These are phyloP conservation scores for Fraxinus xanthoxyloides DNA, from an alignment of 305 asterid species.

Conservation along the genomic window DNA sequence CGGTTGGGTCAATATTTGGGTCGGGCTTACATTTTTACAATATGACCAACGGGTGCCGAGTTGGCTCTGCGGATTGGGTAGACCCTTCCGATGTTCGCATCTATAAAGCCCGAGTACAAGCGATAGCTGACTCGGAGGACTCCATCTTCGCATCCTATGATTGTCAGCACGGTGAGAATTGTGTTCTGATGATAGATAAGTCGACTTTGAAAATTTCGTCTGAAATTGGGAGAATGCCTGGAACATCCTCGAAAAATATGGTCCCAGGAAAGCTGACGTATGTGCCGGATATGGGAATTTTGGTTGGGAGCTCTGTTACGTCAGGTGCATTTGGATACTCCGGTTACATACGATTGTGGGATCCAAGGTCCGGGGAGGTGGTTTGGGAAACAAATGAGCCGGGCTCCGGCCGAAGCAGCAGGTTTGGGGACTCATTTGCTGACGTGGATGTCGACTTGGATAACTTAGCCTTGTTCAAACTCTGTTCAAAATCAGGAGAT, in stretches of 20 bases:
- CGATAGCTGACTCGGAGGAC: slow-evolving; percentile 54
- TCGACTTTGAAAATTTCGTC: slow-evolving; percentile 43
- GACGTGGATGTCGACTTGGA: slow-evolving; percentile 67
- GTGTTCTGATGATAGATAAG: slow-evolving; percentile 70
- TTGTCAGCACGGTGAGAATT: slow-evolving; percentile 79
- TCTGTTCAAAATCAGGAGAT: slow-evolving; percentile 92
- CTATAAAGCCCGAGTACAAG: slow-evolving; percentile 73
- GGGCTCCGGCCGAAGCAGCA: slow-evolving; percentile 86
- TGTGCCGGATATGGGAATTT: slow-evolving; percentile 38
- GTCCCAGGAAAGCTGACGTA: slow-evolving; percentile 66
- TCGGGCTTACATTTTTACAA: slow-evolving; percentile 74
- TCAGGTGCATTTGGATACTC: slow-evolving; percentile 87
- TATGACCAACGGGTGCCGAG: slow-evolving; percentile 64
- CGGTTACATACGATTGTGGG: slow-evolving; percentile 87
- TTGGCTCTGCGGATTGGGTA: slow-evolving; percentile 70
- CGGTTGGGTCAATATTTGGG: slow-evolving; percentile 52
- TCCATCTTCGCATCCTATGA: slow-evolving; percentile 70
- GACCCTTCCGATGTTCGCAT: slow-evolving; percentile 84
- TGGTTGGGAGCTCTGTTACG: slow-evolving; percentile 64
- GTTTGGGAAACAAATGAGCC: slow-evolving; percentile 91
- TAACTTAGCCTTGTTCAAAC: slow-evolving; percentile 54
- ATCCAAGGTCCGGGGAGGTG: slow-evolving; percentile 59
- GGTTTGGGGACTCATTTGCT: slow-evolving; percentile 88
- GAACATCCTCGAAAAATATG: slow-evolving; percentile 60
- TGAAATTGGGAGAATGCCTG: slow-evolving; percentile 77